phyloP scores from a whole-genome alignment of 2,329 filamentous ascomycete species.

The Coniochaeta prunicola region DNA sequence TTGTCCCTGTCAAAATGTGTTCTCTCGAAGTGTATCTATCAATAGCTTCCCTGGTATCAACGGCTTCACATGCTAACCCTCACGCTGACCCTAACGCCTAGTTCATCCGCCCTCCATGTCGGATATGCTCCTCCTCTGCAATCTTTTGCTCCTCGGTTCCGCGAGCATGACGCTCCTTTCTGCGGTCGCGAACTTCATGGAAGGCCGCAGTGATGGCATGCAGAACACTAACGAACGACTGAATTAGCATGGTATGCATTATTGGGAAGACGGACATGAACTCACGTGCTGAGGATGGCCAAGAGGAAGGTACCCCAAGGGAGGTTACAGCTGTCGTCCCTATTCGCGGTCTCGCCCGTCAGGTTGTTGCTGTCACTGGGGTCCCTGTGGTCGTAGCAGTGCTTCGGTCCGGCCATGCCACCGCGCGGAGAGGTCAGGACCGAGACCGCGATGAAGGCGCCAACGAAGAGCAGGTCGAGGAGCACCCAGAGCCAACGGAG shows the following conservation, averaged over 20 bases:
- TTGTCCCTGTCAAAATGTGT: not conserved
- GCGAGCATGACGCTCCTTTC: not conserved
- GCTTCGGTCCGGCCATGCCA: conserved; percentile 21
- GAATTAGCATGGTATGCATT: not conserved
- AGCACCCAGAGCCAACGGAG: conserved; percentile 31
- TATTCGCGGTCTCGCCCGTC: conserved; percentile 11
- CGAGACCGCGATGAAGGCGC: conserved; percentile 34
- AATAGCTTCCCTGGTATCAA: not conserved
- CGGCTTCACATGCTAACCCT: not conserved
- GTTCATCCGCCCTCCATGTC: not conserved
- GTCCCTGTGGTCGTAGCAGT: conserved; percentile 16
- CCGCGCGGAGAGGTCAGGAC: conserved; percentile 29
- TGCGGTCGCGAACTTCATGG: conserved; percentile 20
- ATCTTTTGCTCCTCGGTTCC: not conserved
- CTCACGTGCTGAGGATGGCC: conserved; percentile 37
- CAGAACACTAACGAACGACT: conserved; percentile 22
- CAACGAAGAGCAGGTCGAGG: conserved; percentile 30
- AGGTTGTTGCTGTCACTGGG: conserved; percentile 4
- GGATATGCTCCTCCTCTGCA: not conserved
- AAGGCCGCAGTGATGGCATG: conserved; percentile 33
- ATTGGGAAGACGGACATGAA: conserved; percentile 6
- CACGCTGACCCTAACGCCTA: not conserved
- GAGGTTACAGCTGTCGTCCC: conserved; percentile 24
- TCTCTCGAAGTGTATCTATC: not conserved
- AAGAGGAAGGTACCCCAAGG: conserved; percentile 34